phyloP scores from a whole-genome alignment of 805 yeast genomes.

The Saccharomycopsis malanga region DNA sequence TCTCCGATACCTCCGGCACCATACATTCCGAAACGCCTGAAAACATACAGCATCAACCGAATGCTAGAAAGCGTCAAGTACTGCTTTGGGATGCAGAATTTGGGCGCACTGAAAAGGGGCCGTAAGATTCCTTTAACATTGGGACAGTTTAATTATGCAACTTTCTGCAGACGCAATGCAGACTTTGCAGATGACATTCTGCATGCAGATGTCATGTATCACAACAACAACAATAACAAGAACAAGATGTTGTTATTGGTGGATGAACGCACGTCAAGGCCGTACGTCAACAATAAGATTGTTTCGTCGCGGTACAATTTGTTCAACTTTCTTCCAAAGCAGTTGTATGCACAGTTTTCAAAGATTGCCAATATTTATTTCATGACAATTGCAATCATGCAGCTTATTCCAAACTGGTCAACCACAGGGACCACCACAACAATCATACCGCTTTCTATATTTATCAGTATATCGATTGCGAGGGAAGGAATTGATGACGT shows the following conservation, averaged over 20 bases:
- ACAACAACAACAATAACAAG: constrained; percentile 4
- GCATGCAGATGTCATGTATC: neutral
- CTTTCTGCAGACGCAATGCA: constrained; percentile 4
- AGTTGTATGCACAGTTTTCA: constrained; percentile 83
- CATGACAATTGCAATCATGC: constrained; percentile 82
- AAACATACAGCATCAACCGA: constrained; percentile 19
- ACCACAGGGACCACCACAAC: constrained; percentile 96
- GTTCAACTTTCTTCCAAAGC: constrained; percentile 80
- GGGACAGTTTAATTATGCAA: constrained; percentile 8
- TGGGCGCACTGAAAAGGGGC: constrained; percentile 10
- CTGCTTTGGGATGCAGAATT: constrained; percentile 2
- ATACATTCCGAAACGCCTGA: constrained; percentile 4
- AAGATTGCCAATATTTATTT: constrained; percentile 90
- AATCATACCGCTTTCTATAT: constrained; percentile 78
- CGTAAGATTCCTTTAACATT: constrained; percentile 16
- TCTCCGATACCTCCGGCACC: neutral
- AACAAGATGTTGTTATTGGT: constrained; percentile 4
- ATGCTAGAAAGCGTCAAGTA: constrained; percentile 15
- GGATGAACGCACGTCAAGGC: constrained; percentile 16
- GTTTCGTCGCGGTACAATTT: constrained; percentile 83
- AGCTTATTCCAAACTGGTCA: constrained; percentile 95
- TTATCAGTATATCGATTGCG: constrained; percentile 80
- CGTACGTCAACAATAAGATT: constrained; percentile 57
- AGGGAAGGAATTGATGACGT: constrained; percentile 94
- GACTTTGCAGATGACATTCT: neutral